Conservation (phyloP, 129 eudicot genomes). For the Silybum marianum region DNA sequence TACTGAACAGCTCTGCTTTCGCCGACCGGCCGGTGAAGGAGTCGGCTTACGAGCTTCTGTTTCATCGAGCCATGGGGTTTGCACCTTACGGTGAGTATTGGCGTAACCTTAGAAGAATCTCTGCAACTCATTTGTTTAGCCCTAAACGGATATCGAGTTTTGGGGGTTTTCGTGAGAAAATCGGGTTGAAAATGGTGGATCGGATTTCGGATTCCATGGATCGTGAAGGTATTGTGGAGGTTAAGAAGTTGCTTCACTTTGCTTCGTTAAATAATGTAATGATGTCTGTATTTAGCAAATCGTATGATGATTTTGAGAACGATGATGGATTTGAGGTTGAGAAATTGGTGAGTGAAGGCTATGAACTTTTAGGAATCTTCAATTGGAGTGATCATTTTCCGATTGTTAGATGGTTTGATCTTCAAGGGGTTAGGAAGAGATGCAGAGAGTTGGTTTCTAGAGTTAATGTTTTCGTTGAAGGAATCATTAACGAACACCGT, state of each 20-base stretch:
- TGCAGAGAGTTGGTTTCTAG: conserved; percentile 47
- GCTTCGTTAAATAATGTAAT: conserved; percentile 88
- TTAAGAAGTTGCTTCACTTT: conserved; percentile 63
- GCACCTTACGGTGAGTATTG: conserved; percentile 93
- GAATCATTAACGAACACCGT: conserved; percentile 66
- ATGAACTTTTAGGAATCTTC: conserved; percentile 69
- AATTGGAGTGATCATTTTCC: conserved; percentile 97
- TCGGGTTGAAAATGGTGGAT: conserved; percentile 59
- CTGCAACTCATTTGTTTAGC: conserved; percentile 71
- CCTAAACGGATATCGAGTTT: conserved; percentile 50
- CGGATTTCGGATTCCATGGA: conserved; percentile 42
- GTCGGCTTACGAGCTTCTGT: conserved; percentile 78
- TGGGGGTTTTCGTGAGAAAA: conserved; percentile 44
- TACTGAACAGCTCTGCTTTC: conserved; percentile 61
- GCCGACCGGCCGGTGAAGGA: conserved; percentile 92
- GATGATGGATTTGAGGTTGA: conserved; percentile 46
- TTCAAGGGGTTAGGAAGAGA: conserved; percentile 82
- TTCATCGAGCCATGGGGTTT: conserved; percentile 90
- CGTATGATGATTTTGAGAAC: conserved; percentile 25
- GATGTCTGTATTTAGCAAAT: conserved; percentile 78
- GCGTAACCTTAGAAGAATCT: conserved; percentile 75
- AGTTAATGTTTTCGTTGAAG: conserved; percentile 67
- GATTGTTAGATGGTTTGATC: conserved; percentile 62
- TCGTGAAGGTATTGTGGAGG: conserved; percentile 51
- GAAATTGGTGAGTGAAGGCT: conserved; percentile 83